A percentile compares a stretch with the other conserved stretches of the same genome.
These are phyloP conservation scores for Trichoderma polysporum DNA, from an alignment of 2,329 filamentous ascomycete species.

Conservation along the genomic window DNA sequence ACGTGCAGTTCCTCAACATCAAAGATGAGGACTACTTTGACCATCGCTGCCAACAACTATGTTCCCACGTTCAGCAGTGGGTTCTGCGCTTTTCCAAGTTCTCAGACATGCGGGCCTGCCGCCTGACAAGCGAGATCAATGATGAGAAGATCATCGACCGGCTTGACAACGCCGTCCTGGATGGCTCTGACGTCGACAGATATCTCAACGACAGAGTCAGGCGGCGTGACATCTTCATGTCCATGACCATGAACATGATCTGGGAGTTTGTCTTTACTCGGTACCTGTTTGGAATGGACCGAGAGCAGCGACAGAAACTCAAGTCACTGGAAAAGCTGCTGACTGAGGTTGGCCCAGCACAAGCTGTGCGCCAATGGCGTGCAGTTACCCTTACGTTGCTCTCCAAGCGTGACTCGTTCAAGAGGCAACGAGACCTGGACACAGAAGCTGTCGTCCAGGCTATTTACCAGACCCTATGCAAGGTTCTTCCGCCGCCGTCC, in stretches of 20 bases:
- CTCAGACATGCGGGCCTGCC: constrained; percentile 87
- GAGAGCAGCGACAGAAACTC: constrained; percentile 95
- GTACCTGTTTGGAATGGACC: constrained; percentile 97
- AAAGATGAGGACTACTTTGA: constrained; percentile 96
- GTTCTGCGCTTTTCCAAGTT: constrained; percentile 97
- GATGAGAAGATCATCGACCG: constrained; percentile 93
- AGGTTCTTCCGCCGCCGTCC: constrained; percentile 81
- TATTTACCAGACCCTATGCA: constrained; percentile 76
- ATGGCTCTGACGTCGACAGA: constrained; percentile 87
- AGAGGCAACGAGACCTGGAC: constrained; percentile 79
- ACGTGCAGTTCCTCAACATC: constrained; percentile 72
- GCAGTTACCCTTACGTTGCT: constrained; percentile 91
- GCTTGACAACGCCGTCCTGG: constrained; percentile 89
- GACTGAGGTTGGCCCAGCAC: constrained; percentile 78
- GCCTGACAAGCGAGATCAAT: constrained; percentile 77
- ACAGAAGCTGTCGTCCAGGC: constrained; percentile 92
- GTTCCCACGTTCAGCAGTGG: constrained; percentile 96
- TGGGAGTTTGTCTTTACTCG: constrained; percentile 99
- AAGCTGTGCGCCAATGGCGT: constrained; percentile 96
- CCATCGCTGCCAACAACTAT: constrained; percentile 87
- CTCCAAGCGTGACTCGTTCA: constrained; percentile 75
- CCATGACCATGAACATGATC: constrained; percentile 97
- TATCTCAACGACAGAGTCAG: constrained; percentile 86
- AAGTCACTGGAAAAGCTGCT: constrained; percentile 93
- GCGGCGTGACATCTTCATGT: constrained; percentile 95